Base-by-base conservation (phyloP, 2,329 filamentous ascomycete genomes). In the Orbilia blumenaviensis region DNA sequence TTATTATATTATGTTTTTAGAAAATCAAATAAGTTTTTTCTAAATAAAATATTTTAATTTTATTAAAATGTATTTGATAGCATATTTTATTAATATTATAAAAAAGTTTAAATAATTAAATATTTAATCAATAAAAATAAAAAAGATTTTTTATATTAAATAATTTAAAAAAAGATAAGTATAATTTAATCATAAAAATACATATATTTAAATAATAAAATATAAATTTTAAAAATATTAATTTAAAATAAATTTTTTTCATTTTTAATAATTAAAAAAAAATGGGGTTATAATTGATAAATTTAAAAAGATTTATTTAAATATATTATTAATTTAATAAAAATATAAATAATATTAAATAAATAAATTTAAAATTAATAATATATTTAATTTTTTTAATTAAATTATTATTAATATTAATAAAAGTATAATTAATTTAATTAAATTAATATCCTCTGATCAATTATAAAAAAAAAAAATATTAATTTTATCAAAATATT, bases 141-240 rank as follows among this genome's bases (percentile, higher is more conserved):
- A 44, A 21, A 44, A 44, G 10, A 1, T 14, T 1, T 44, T 23
- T 21, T 36, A 56, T 56, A 36, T 32, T 7, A 36, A 34, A 56
- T 56, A 29, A 25, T 52, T 44, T 52, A 64, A 64, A 50, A 38
- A 46, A 34, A 50, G 14, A 36, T 41, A 50, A 41, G 21, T 21
- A 25, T 38, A 64, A 64, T 50, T 18, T 66, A 41, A 36, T 42
- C 16, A 54, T 44, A 50, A 12, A 38, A 36, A 44, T 64, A 38
- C 18, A 44, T 63, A 46, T 46, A 52, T 38, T 50, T 34, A 38
- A 50, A 50, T 21, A 36, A 23, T 50, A 50, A 38, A 25, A 23
- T 52, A 64, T 48, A 3, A 25, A 38, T 66, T 25, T 52, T 50
- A 42, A 50, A 46, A 52, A 34, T 29, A 56, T 36, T 63, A 66